phyloP scores from a whole-genome alignment of 768 basidiomycete genomes.

The Pholiota microspora region DNA sequence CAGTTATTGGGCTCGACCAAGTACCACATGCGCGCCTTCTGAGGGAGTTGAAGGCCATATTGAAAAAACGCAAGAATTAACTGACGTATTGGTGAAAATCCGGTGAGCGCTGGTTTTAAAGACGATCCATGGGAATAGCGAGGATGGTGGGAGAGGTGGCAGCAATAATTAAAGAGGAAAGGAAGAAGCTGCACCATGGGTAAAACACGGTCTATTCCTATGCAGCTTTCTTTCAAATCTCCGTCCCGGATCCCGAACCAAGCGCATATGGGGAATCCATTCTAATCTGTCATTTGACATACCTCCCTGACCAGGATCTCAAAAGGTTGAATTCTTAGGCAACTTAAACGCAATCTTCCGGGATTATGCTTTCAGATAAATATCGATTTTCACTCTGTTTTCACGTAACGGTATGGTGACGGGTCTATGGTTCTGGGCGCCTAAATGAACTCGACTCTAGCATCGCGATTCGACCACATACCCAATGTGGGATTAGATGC shows the following conservation, averaged over 20 bases:
- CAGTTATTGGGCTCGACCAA: conserved; percentile 5
- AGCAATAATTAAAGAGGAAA: conserved; percentile 3
- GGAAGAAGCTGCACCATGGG: conserved; percentile 6
- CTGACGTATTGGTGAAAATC: conserved; percentile 3
- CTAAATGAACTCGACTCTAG: not conserved
- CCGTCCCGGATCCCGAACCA: conserved; percentile 9
- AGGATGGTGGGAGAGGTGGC: conserved; percentile 3
- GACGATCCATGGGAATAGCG: conserved; percentile 3
- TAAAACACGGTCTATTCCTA: conserved; percentile 9
- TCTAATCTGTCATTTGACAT: conserved; percentile 5
- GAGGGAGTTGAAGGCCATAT: conserved; percentile 2
- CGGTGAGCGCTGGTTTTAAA: conserved; percentile 8
- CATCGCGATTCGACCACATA: too few relatives aligned
- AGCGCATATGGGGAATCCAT: conserved; percentile 4
- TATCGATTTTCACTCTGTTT: not conserved
- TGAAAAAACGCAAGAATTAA: not conserved
- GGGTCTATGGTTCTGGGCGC: not conserved
- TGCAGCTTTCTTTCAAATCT: conserved; percentile 3
- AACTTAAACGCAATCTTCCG: not conserved
- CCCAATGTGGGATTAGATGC: too few relatives aligned
- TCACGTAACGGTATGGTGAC: not conserved
- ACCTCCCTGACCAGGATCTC: not conserved
- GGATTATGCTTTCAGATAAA: not conserved
- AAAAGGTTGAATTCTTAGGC: not conserved
- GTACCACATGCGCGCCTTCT: conserved; percentile 8